A percentile compares a stretch with the other conserved stretches of the same genome.
phyloP scores from a whole-genome alignment of 768 basidiomycete species.

The Lactarius sp. region DNA sequence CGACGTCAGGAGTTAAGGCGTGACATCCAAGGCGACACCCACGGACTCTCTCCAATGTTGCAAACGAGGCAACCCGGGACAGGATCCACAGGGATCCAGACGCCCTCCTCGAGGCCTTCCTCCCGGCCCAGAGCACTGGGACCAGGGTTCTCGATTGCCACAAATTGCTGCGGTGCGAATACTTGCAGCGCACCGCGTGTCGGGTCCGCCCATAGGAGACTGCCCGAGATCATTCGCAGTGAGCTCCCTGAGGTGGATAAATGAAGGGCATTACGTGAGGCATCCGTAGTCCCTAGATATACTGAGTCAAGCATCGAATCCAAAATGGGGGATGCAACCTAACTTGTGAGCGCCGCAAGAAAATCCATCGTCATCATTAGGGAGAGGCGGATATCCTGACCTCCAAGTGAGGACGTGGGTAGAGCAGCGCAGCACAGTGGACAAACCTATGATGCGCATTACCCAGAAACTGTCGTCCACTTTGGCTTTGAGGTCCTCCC shows the following conservation, averaged over 20 bases:
- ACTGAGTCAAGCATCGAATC: neutral
- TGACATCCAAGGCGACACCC: neutral
- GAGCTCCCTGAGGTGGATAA: neutral
- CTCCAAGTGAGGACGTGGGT: slow-evolving; percentile 5
- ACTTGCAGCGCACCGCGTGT: slow-evolving; percentile 81
- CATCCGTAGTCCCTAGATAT: slow-evolving; percentile 78
- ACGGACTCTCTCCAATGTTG: slow-evolving; percentile 87
- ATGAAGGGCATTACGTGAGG: slow-evolving; percentile 53
- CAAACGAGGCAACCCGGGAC: slow-evolving; percentile 80
- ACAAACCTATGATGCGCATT: slow-evolving; percentile 73
- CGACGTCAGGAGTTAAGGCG: neutral
- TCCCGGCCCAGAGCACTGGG: slow-evolving; percentile 39
- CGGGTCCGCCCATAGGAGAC: slow-evolving; percentile 82
- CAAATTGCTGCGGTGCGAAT: slow-evolving; percentile 48
- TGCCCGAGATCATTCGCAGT: slow-evolving; percentile 31
- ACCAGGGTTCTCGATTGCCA: slow-evolving; percentile 26
- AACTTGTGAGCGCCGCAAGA: slow-evolving; percentile 92
- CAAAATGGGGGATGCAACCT: slow-evolving; percentile 8
- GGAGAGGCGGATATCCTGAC: slow-evolving; percentile 82
- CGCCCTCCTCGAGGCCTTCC: slow-evolving; percentile 52
- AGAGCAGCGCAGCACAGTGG: neutral
- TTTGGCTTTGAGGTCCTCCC: slow-evolving; percentile 57
- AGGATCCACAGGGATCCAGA: slow-evolving; percentile 85
- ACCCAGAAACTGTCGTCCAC: slow-evolving; percentile 89
- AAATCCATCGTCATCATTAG: slow-evolving; percentile 71